Evolutionary conservation across 306 rosid genomes (phyloP).

Genomic region (Abrus precatorius): DNA sequence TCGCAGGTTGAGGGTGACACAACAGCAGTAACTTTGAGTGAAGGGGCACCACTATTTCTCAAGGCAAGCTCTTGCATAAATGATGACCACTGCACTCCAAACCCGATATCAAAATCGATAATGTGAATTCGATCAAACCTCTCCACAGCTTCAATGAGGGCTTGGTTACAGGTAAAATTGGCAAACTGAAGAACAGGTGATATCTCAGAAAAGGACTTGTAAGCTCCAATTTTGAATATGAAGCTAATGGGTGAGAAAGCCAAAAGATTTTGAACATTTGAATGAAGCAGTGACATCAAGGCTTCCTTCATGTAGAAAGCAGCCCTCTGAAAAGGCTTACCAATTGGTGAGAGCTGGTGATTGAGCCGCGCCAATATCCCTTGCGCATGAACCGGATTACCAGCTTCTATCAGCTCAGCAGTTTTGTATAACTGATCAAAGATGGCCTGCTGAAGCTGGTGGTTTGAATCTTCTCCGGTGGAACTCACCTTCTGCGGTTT

Average conservation of each 20-base stretch:
- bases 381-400: conserved; percentile 88
- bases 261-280: conserved; percentile 54
- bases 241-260: conserved; percentile 74
- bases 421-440: conserved; percentile 80
- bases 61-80: conserved; percentile 87
- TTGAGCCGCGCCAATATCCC: conserved; percentile 99
- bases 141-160: conserved; percentile 80
- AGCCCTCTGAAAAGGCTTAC: conserved; percentile 97
- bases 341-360: conserved; percentile 97
- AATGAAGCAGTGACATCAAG: conserved; percentile 72
- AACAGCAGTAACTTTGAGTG: conserved; percentile 83
- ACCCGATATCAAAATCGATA: conserved; percentile 87
- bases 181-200: conserved; percentile 91
- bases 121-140: conserved; percentile 74
- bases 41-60: conserved; percentile 61
- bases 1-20: conserved; percentile 65
- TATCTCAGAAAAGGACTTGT: conserved; percentile 85
- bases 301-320: conserved; percentile 92
- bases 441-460: conserved; percentile 78
- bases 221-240: conserved; percentile 86
- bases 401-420: conserved; percentile 93
- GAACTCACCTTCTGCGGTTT: conserved; percentile 68
- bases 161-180: conserved; percentile 87
- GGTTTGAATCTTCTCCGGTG: conserved; percentile 65
- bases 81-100: conserved; percentile 96